These are phyloP conservation scores for Mucor indicus DNA, from an alignment of 371 early-diverging fungal species.

Conservation along the genomic window DNA sequence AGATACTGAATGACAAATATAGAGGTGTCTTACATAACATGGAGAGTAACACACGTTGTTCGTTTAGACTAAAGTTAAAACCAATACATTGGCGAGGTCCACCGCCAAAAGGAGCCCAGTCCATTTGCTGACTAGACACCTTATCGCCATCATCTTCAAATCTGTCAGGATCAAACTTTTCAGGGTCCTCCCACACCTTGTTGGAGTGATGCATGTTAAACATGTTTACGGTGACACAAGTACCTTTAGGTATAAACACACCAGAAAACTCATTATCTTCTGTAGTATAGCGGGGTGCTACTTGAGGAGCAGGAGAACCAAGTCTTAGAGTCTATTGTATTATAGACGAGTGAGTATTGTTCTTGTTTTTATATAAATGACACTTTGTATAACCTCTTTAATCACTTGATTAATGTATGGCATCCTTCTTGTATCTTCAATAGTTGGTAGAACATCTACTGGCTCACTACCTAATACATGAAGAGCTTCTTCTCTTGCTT, in stretches of 20 bases:
- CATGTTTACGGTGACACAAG: constrained; percentile 37
- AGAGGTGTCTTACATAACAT: constrained; percentile 41
- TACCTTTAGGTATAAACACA: constrained; percentile 43
- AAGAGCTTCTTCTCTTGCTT: constrained; percentile 48
- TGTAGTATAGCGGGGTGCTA: constrained; percentile 10
- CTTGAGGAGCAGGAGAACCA: constrained; percentile 1
- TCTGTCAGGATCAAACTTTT: constrained; percentile 13
- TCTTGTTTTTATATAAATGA: too few relatives aligned
- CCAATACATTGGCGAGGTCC: constrained; percentile 35
- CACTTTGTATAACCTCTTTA: too few relatives aligned
- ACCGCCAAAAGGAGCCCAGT: constrained; percentile 32
- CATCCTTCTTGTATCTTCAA: constrained; percentile 40
- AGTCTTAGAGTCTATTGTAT: constrained; percentile 17
- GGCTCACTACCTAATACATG: constrained; percentile 42
- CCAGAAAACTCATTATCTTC: constrained; percentile 42
- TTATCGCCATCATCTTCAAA: constrained; percentile 1
- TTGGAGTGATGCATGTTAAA: constrained; percentile 29
- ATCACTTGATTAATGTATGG: constrained; percentile 40
- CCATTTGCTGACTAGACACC: constrained; percentile 4
- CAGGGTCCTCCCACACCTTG: constrained; percentile 16
- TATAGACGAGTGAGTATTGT: too few relatives aligned
- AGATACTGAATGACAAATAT: too few relatives aligned
- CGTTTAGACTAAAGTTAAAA: constrained; percentile 46
- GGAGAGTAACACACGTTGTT: constrained; percentile 41
- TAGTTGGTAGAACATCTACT: constrained; percentile 37